Conservation (phyloP, 306 rosid genomes). For the Quercus aquifolioides region DNA sequence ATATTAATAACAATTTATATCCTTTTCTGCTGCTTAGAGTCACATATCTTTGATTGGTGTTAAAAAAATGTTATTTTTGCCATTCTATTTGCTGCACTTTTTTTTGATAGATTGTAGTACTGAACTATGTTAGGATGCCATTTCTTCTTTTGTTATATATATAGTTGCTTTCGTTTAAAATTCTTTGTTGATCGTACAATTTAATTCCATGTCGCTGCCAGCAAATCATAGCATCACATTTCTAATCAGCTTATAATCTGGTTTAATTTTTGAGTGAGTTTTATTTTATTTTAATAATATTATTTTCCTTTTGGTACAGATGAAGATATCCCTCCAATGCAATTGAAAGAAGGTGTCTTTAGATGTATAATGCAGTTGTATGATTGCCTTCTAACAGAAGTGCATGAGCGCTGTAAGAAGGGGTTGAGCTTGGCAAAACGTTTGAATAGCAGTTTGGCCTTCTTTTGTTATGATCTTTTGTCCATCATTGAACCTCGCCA, state of each 20-base stretch:
- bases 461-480: conserved; percentile 95
- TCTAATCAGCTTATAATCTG: conserved; percentile 7
- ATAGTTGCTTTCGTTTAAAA: neutral
- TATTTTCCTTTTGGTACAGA: conserved; percentile 45
- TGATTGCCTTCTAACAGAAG: conserved; percentile 98
- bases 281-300: conserved; percentile 6
- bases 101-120: too few relatives aligned
- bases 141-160: neutral
- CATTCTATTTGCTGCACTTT: too few relatives aligned
- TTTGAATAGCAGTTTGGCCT: conserved; percentile 95
- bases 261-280: conserved; percentile 11
- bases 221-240: neutral
- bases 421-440: conserved; percentile 95
- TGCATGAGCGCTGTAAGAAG: conserved; percentile 98
- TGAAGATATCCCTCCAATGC: conserved; percentile 99
- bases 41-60: too few relatives aligned
- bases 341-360: conserved; percentile 93
- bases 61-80: too few relatives aligned
- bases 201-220: neutral
- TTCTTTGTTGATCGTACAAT: neutral
- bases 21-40: too few relatives aligned
- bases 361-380: conserved; percentile 97
- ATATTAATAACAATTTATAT: too few relatives aligned
- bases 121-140: neutral
- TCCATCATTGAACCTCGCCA: conserved; percentile 96